phyloP scores from a whole-genome alignment of 805 yeast species.

The Trichomonascus vanleenenianus region DNA sequence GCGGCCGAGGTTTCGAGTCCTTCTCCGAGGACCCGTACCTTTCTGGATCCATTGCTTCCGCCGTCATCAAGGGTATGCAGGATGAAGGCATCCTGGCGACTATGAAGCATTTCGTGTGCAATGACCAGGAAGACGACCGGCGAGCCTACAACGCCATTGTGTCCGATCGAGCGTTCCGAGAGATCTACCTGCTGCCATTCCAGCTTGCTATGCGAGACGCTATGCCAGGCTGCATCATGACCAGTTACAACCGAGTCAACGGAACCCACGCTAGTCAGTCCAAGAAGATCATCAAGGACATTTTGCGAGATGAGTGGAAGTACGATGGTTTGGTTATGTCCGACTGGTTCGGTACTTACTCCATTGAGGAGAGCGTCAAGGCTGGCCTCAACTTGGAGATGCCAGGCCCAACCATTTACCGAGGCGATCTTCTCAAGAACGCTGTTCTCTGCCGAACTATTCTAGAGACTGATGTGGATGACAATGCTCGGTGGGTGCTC shows the following conservation, averaged over 20 bases:
- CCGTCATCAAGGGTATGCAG: conserved; percentile 48
- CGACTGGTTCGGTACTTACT: conserved; percentile 54
- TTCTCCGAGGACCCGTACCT: conserved; percentile 54
- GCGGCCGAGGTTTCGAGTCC: conserved; percentile 57
- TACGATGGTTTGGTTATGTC: conserved; percentile 49
- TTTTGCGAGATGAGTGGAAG: conserved; percentile 47
- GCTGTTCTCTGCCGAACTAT: conserved; percentile 37
- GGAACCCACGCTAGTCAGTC: conserved; percentile 50
- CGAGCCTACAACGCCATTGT: conserved; percentile 40
- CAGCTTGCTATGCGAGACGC: conserved; percentile 49
- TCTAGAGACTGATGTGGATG: conserved; percentile 35
- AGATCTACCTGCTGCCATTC: conserved; percentile 56
- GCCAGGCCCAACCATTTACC: conserved; percentile 55
- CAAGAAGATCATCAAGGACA: conserved; percentile 36
- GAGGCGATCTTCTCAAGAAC: conserved; percentile 34
- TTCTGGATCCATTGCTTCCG: conserved; percentile 40
- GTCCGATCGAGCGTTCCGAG: conserved; percentile 54
- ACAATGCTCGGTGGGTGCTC: conserved; percentile 41
- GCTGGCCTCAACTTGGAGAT: conserved; percentile 57
- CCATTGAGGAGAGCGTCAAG: conserved; percentile 38
- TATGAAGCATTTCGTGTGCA: conserved; percentile 54
- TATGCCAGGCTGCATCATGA: conserved; percentile 50
- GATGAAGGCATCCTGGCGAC: conserved; percentile 43
- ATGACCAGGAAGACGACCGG: conserved; percentile 54
- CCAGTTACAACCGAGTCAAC: conserved; percentile 54